Percentiles rank a stretch among this genome's conserved stretches.
phyloP scores from a whole-genome alignment of 495 filamentous ascomycete species.

The Xylaria cubensis region DNA sequence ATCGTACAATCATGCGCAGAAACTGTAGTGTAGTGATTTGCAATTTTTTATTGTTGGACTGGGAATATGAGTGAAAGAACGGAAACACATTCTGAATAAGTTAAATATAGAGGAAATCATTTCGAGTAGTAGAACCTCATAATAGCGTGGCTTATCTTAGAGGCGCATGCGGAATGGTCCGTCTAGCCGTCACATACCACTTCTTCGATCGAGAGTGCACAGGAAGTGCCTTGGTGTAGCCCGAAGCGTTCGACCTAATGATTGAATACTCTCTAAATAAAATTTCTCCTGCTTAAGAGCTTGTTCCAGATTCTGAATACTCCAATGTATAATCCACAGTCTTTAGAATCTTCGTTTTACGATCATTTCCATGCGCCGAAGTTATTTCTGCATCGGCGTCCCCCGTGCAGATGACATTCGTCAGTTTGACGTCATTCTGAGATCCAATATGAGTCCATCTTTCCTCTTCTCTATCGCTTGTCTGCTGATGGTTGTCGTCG shows the following conservation, averaged over 20 bases:
- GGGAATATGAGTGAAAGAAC: not conserved
- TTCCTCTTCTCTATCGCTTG: not conserved
- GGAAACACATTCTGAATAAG: not conserved
- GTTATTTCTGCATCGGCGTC: not conserved
- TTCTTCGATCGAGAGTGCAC: not conserved
- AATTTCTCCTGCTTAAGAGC: not conserved
- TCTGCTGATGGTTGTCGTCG: not conserved
- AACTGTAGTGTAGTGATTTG: not conserved
- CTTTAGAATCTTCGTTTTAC: not conserved
- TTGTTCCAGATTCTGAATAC: not conserved
- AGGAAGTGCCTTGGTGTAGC: not conserved
- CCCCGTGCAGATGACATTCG: not conserved
- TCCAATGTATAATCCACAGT: constrained; percentile 14
- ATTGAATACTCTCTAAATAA: not conserved
- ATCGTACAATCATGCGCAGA: not conserved
- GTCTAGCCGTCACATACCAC: not conserved
- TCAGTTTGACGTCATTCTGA: not conserved
- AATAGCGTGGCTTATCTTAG: not conserved
- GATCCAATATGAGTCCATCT: constrained; percentile 1
- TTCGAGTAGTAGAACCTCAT: not conserved
- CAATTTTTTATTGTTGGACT: not conserved
- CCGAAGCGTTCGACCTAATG: not conserved
- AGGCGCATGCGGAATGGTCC: not conserved
- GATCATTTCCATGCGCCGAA: not conserved
- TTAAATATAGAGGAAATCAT: not conserved